Conservation (phyloP, 106 monocot species). For the Acorus calamus region DNA sequence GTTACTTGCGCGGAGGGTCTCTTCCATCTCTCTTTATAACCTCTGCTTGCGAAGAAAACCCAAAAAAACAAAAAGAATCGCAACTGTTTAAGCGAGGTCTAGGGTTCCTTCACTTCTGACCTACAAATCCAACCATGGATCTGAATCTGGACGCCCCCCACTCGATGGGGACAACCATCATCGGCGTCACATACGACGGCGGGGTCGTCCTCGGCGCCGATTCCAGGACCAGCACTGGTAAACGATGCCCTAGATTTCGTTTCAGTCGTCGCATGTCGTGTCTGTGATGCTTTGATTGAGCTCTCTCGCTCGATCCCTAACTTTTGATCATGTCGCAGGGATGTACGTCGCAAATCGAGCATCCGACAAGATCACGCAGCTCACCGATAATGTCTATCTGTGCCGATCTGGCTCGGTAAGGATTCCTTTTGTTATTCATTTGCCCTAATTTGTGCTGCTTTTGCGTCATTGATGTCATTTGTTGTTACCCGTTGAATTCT, state of each 20-base stretch:
- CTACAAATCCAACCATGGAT: neutral
- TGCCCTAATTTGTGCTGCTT: no score
- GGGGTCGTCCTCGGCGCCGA: conserved; percentile 34
- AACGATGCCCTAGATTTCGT: neutral
- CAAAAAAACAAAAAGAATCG: no score
- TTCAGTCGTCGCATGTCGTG: no score
- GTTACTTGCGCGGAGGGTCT: no score
- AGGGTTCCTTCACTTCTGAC: no score
- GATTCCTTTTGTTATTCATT: neutral
- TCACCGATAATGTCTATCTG: conserved; percentile 35
- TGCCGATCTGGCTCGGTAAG: conserved; percentile 41
- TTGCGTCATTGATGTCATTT: neutral
- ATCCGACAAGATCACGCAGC: conserved; percentile 32
- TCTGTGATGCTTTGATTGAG: neutral
- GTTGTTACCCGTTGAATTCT: neutral
- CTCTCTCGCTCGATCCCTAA: neutral
- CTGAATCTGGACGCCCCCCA: conserved; percentile 5
- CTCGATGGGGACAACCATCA: conserved; percentile 33
- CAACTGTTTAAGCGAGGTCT: no score
- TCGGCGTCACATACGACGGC: conserved; percentile 32
- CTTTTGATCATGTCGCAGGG: conserved; percentile 1
- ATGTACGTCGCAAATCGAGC: conserved; percentile 38
- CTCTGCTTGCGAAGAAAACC: no score
- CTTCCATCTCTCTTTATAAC: no score
- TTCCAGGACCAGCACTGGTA: conserved; percentile 35